A percentile compares a stretch with the other conserved stretches of the same genome.
phyloP scores from a whole-genome alignment of 2,329 filamentous ascomycete genomes.

The Trichoderma atrobrunneum region DNA sequence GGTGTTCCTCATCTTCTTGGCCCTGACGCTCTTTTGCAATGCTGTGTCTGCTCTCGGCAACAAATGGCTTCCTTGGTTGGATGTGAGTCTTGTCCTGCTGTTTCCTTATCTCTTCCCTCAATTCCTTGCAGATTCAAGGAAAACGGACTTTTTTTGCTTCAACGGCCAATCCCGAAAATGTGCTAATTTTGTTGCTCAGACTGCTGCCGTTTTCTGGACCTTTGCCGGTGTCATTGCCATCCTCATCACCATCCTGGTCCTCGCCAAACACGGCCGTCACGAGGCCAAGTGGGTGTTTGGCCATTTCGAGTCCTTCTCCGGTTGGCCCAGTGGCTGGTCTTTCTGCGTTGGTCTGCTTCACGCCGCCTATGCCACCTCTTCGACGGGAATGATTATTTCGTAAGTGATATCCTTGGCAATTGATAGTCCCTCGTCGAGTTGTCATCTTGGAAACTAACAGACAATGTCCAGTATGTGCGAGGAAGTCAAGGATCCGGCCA shows the following conservation, averaged over 20 bases:
- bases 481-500: slow-evolving; percentile 63
- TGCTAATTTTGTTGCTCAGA: slow-evolving; percentile 41
- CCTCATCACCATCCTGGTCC: slow-evolving; percentile 57
- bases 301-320: slow-evolving; percentile 66
- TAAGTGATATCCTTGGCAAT: slow-evolving; percentile 40
- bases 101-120: not conserved
- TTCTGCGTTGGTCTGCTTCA: slow-evolving; percentile 71
- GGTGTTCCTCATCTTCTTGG: slow-evolving; percentile 69
- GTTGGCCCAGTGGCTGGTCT: slow-evolving; percentile 69
- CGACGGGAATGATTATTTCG: slow-evolving; percentile 78
- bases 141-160: slow-evolving; percentile 4
- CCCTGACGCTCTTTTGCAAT: slow-evolving; percentile 62
- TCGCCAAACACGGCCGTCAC: slow-evolving; percentile 67
- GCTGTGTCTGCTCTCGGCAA: slow-evolving; percentile 66
- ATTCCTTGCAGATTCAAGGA: not conserved
- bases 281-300: slow-evolving; percentile 62
- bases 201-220: slow-evolving; percentile 71
- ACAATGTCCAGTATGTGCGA: slow-evolving; percentile 61
- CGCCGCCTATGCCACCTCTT: slow-evolving; percentile 70
- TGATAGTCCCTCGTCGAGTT: not conserved
- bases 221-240: slow-evolving; percentile 68
- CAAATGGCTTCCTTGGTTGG: slow-evolving; percentile 62
- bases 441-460: not conserved
- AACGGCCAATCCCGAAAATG: not conserved
- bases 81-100: slow-evolving; percentile 52